A percentile compares a stretch with the other conserved stretches of the same genome.
Evolutionary conservation across 2,329 filamentous ascomycete species (phyloP).

Genomic region (Hypoxylon sp.): DNA sequence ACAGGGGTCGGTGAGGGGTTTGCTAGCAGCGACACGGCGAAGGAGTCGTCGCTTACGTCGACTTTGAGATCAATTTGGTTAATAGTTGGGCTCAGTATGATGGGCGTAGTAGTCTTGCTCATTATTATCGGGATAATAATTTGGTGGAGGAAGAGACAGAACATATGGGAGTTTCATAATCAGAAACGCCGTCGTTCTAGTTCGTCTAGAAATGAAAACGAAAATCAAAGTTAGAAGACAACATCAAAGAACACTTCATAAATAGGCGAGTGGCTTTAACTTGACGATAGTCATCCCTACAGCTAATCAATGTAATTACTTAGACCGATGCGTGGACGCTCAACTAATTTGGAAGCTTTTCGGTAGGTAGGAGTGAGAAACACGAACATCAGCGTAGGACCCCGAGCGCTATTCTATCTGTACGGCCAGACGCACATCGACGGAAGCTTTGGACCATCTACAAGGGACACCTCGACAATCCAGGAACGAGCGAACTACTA

Average conservation of each 20-base stretch:
- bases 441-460: neutral
- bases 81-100: constrained; percentile 42
- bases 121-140: constrained; percentile 31
- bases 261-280: neutral
- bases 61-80: constrained; percentile 21
- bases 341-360: neutral
- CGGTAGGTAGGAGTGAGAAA: neutral
- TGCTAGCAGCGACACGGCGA: neutral
- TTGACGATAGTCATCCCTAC: neutral
- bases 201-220: neutral
- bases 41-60: neutral
- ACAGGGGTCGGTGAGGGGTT: neutral
- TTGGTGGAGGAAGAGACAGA: constrained; percentile 29
- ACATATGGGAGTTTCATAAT: constrained; percentile 1
- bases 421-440: neutral
- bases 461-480: neutral
- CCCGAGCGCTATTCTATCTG: neutral
- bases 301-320: neutral
- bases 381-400: neutral
- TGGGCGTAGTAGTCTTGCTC: constrained; percentile 42
- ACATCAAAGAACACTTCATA: neutral
- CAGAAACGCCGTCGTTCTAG: neutral
- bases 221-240: neutral
- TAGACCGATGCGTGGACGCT: neutral
- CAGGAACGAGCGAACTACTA: neutral